Evolutionary conservation across 2,329 filamentous ascomycete species (phyloP).

Genomic region (Pezicula carpinea): DNA sequence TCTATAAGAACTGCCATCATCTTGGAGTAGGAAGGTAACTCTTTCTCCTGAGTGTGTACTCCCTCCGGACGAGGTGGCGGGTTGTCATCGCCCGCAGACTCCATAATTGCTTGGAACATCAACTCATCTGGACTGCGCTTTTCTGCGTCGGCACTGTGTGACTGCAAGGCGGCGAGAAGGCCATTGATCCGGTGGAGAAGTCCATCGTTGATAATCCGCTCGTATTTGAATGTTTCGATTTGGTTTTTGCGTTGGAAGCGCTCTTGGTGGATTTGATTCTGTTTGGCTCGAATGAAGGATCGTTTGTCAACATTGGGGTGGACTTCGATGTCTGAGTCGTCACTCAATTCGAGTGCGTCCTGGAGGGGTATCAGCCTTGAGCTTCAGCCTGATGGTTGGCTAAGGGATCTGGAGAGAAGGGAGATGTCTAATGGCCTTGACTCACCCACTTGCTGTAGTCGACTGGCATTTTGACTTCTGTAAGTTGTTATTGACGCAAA

Average conservation of each 20-base stretch:
- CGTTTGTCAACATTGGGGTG: slow-evolving; percentile 98
- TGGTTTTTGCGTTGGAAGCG: slow-evolving; percentile 79
- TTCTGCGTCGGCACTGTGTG: slow-evolving; percentile 65
- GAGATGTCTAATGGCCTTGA: slow-evolving; percentile 2
- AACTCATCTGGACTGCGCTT: slow-evolving; percentile 69
- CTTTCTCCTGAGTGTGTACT: slow-evolving; percentile 67
- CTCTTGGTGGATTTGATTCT: slow-evolving; percentile 93
- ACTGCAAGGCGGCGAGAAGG: slow-evolving; percentile 69
- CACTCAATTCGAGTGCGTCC: slow-evolving; percentile 92
- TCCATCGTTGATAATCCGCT: slow-evolving; percentile 87
- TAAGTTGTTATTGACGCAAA: background rate
- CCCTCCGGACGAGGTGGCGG: slow-evolving; percentile 73
- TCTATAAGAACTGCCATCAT: slow-evolving; percentile 98
- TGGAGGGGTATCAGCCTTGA: slow-evolving; percentile 33
- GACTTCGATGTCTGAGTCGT: slow-evolving; percentile 97
- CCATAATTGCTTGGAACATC: slow-evolving; percentile 85
- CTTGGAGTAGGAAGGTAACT: slow-evolving; percentile 81
- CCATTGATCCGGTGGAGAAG: slow-evolving; percentile 78
- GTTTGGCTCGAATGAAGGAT: slow-evolving; percentile 97
- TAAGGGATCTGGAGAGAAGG: background rate
- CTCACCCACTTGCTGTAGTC: slow-evolving; percentile 57
- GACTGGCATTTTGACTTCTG: slow-evolving; percentile 43
- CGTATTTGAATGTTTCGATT: slow-evolving; percentile 89
- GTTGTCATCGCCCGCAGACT: slow-evolving; percentile 67
- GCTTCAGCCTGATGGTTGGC: slow-evolving; percentile 22